phyloP scores from a whole-genome alignment of 1,284 basidiomycete genomes.

The Leccinum subspadiceum region DNA sequence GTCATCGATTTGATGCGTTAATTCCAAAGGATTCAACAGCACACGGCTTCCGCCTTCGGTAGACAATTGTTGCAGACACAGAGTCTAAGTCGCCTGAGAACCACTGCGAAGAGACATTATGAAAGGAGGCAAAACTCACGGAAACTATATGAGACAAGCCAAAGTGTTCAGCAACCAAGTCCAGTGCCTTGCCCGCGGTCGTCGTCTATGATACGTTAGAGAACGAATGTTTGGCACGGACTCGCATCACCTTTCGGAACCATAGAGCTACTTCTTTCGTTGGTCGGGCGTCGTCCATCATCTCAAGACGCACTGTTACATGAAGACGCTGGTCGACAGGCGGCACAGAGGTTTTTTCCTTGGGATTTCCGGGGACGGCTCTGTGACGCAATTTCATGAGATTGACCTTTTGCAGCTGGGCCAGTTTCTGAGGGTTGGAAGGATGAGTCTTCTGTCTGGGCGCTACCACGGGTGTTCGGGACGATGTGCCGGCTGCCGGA shows the following conservation, averaged over 20 bases:
- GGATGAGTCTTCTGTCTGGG: too few relatives aligned
- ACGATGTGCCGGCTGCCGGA: constrained; percentile 26
- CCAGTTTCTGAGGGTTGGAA: too few relatives aligned
- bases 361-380: too few relatives aligned
- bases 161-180: too few relatives aligned
- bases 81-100: constrained; percentile 26
- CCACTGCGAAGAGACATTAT: background rate
- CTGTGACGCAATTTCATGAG: too few relatives aligned
- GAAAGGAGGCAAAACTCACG: background rate
- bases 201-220: constrained; percentile 36
- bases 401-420: too few relatives aligned
- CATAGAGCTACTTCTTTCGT: constrained; percentile 49
- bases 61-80: constrained; percentile 31
- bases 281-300: constrained; percentile 17
- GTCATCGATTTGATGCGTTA: constrained; percentile 44
- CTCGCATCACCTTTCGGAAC: constrained; percentile 55
- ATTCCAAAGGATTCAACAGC: constrained; percentile 33
- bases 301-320: constrained; percentile 35
- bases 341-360: too few relatives aligned
- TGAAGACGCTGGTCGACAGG: too few relatives aligned
- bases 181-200: constrained; percentile 35
- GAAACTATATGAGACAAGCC: too few relatives aligned
- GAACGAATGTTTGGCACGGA: constrained; percentile 4
- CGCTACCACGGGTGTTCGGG: too few relatives aligned
- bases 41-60: constrained; percentile 16